Evolutionary conservation across 176 grass and related monocot species (phyloP), one percentile per base, ranked within the genome.

Genomic region (Tillandsia leiboldiana): DNA sequence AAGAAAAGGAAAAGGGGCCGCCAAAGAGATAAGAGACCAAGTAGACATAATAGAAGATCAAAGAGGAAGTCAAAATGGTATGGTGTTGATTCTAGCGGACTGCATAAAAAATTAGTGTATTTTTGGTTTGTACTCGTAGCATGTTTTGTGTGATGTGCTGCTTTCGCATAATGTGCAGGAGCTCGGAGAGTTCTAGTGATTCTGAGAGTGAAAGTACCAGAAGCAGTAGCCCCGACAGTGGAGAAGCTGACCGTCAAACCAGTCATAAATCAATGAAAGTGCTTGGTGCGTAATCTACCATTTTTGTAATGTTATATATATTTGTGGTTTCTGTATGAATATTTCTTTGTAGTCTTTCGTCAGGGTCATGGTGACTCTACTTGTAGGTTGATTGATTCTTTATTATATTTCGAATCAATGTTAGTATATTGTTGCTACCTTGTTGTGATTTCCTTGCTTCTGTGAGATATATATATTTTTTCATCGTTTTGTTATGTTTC

Each of bases 1-100:
- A 92, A 76, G 6, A 92, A 85, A 77, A 75, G 73, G 77, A 92
- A 87, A 73, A 76, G 66, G 66, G 83, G 66, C 51, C 68, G 69
- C 62, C 65, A 69, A 20, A 81, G 74, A 73, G 84, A 72, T 70
- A 92, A 82, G 79, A 66, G 54, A 62, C 81, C 71, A 47, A 85
- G 70, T 48, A 69, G 12, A 18, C 65, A 63, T 26, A 50, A 69
- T 26, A 85, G 53, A 85, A 72, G 56, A 75, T 78, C 73, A 22
- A 88, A 74, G 75, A 70, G 51, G 27, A 81, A 72, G 72, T 70
- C 85, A 15, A 92, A 80, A 80, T 50, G 79, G 79, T 92, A 80
- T 9, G 71, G 20, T 78, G 22, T 75, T 76, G 64, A 63, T 75
- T 66, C 24, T 53, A 13, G 3, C 14, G 8, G 7, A n/a, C 63